Conservation (phyloP, 1,139 yeast genomes). For the Geotrichum aggregatum region DNA sequence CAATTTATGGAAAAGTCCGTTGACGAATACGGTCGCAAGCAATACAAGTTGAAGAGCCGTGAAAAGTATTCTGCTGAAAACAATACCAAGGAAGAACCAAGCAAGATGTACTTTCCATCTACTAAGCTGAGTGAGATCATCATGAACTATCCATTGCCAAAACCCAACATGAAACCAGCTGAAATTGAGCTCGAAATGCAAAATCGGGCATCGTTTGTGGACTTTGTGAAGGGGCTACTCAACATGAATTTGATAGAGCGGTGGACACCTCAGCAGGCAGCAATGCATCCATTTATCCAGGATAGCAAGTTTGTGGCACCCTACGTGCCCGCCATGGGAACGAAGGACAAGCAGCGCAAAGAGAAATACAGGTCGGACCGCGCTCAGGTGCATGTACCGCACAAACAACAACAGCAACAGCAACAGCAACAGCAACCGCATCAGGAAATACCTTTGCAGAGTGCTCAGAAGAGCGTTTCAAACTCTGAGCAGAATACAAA, state of each 20-base stretch:
- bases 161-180: conserved; percentile 62
- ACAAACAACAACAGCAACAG: neutral
- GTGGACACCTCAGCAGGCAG: conserved; percentile 95
- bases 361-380: neutral
- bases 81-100: conserved; percentile 63
- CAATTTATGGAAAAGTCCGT: conserved; percentile 57
- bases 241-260: conserved; percentile 88
- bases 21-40: conserved; percentile 39
- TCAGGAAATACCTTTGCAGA: conserved; percentile 16
- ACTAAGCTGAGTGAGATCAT: conserved; percentile 69
- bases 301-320: conserved; percentile 37
- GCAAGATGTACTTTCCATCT: conserved; percentile 80
- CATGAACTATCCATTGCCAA: conserved; percentile 68
- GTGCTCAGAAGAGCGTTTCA: neutral
- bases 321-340: conserved; percentile 32
- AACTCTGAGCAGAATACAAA: conserved; percentile 3
- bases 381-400: neutral
- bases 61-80: conserved; percentile 59
- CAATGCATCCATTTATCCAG: conserved; percentile 83
- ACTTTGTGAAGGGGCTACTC: conserved; percentile 72
- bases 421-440: neutral
- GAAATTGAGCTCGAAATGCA: conserved; percentile 56
- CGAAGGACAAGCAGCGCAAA: conserved; percentile 14
- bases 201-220: conserved; percentile 67
- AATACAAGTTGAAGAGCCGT: conserved; percentile 50